Evolutionary conservation across 805 yeast genomes (phyloP), one percentile per base, ranked within the genome.

Genomic region (Lipomyces chichibuensis): DNA sequence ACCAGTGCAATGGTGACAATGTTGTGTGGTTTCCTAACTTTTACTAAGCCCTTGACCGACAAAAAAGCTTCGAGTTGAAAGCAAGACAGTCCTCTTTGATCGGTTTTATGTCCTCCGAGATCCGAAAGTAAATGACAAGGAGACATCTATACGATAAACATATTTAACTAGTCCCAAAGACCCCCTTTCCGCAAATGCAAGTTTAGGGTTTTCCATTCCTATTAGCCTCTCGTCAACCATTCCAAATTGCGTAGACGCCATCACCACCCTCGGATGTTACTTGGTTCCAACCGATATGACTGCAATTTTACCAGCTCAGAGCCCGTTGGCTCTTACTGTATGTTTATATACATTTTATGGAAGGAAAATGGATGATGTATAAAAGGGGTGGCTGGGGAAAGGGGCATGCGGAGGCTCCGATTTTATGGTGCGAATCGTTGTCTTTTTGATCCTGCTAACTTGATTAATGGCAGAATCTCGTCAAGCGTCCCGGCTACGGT

Each of bases 401-500:
- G 53, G 23, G 27, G 2, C 53, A 23, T 8, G 23, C 11, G 27
- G 14, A 6, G 14, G 1, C 53, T 3, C 3, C 7, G 11, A 6
- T 1, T 29, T 7, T 5, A 29, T 29, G 32, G 53, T 49, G 53
- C 53, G 5, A 11, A 20, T 5, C 27, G 1, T 49, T 49, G 32
- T 29, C 9, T n/a, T 5, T 13, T 7, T 52, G 20, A 9, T 14
- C 33, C 2, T 25, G 17, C 55, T 52, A 25, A 52, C 33, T 23
- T 25, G 35, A 6, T 23, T 46, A 17, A 32, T 60, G 14, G 32
- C 20, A 51, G 54, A 29, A 49, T 25, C 52, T 63, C 9, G 65
- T 63, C 62, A 63, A 63, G 46, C 62, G 66, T 39, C 66, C 66
- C 23, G 66, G 63, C 23, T 64, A 43, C 37, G 60, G 66, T n/a